A percentile compares a stretch with the other conserved stretches of the same genome.
Conservation (phyloP, 1,284 basidiomycete species). For the Fomitopsis betulina region DNA sequence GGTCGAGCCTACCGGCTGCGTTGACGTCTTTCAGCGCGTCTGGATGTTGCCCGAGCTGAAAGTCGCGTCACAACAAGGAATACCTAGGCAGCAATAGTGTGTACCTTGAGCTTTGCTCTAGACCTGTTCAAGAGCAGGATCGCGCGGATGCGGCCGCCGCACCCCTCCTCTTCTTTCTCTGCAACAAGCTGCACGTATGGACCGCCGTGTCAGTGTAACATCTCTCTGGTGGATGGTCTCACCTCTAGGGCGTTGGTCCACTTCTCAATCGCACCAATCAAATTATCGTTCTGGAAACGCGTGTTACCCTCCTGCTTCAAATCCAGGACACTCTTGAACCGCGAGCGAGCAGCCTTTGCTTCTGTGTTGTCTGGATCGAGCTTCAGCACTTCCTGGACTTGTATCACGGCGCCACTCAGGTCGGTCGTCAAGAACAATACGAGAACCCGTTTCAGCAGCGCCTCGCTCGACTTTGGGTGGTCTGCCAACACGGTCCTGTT, state of each 20-base stretch:
- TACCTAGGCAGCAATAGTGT: neutral
- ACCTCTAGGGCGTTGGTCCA: neutral
- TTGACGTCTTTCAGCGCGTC: conserved; percentile 12
- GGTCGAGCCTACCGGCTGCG: conserved; percentile 8
- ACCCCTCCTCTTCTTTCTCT: too few relatives aligned
- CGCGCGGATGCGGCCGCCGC: too few relatives aligned
- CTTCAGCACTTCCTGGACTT: conserved; percentile 4
- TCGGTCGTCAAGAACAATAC: conserved; percentile 12
- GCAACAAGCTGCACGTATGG: too few relatives aligned
- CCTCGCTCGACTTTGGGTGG: conserved; percentile 4
- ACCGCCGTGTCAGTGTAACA: too few relatives aligned
- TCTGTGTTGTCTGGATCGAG: conserved; percentile 14
- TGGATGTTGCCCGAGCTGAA: conserved; percentile 5
- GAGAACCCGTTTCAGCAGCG: conserved; percentile 7
- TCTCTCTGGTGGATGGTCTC: too few relatives aligned
- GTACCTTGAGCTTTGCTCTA: conserved; percentile 9
- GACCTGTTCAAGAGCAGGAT: neutral
- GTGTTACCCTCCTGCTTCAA: conserved; percentile 11
- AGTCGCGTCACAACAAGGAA: neutral
- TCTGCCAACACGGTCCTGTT: conserved; percentile 3
- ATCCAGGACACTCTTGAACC: conserved; percentile 6
- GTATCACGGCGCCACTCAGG: conserved; percentile 3
- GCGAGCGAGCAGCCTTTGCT: conserved; percentile 5
- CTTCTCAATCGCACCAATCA: conserved; percentile 4
- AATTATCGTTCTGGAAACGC: conserved; percentile 2